These are phyloP conservation scores for Pseudogymnoascus sp. DNA, from an alignment of 2,329 filamentous ascomycete genomes.

Conservation along the genomic window DNA sequence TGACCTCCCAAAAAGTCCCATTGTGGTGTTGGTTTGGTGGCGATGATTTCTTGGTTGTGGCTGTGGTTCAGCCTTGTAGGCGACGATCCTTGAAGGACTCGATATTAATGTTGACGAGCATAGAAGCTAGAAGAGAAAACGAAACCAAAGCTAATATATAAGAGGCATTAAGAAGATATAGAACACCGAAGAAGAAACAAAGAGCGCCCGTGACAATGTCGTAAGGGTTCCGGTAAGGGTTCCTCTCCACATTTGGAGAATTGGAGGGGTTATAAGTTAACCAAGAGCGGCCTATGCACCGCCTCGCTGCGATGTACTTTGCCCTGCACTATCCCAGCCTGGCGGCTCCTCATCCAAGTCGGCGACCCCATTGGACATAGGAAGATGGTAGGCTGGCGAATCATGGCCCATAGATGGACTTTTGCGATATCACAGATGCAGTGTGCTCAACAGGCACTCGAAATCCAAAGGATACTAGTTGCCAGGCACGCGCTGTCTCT, in stretches of 20 bases:
- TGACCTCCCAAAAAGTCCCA: slow-evolving; percentile 5
- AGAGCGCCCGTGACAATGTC: slow-evolving; percentile 4
- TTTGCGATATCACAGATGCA: slow-evolving; percentile 1
- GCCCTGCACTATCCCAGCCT: neutral
- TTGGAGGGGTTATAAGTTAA: neutral
- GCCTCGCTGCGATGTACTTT: neutral
- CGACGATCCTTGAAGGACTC: slow-evolving; percentile 3
- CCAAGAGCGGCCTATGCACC: neutral
- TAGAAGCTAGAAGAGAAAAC: neutral
- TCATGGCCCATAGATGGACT: neutral
- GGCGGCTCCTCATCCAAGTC: neutral
- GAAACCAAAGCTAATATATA: slow-evolving; percentile 4
- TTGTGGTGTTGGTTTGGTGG: slow-evolving; percentile 11
- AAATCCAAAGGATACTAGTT: neutral
- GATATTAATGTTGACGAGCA: neutral
- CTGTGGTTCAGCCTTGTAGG: slow-evolving; percentile 10
- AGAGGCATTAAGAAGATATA: neutral
- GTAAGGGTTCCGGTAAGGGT: slow-evolving; percentile 5
- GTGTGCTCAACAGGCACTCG: neutral
- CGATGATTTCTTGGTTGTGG: slow-evolving; percentile 9
- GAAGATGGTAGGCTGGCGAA: neutral
- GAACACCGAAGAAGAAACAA: neutral
- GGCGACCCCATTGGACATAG: neutral
- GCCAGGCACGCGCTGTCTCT: slow-evolving; percentile 2
- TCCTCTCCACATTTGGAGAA: neutral